A percentile compares a stretch with the other conserved stretches of the same genome.
phyloP scores from a whole-genome alignment of 2,329 filamentous ascomycete genomes.

The Pestalotiopsis sp. region DNA sequence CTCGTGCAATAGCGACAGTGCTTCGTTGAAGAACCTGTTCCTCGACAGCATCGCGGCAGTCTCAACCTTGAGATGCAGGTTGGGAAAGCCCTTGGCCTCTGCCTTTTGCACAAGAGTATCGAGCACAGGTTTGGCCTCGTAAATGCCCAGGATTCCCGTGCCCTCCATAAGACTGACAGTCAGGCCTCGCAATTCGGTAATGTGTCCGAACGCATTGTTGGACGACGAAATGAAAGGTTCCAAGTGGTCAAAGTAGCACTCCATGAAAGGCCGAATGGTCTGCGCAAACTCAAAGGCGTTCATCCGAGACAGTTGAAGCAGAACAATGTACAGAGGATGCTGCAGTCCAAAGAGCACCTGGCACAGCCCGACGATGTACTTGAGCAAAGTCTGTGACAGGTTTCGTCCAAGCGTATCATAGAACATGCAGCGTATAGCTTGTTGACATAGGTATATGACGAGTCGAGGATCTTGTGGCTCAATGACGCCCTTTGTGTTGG shows the following conservation, averaged over 20 bases:
- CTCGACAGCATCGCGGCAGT: neutral
- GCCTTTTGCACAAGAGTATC: neutral
- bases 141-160: constrained; percentile 8
- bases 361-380: constrained; percentile 8
- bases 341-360: neutral
- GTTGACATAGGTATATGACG: constrained; percentile 12
- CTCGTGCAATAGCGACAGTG: neutral
- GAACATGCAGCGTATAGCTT: constrained; percentile 13
- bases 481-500: constrained; percentile 6
- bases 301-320: constrained; percentile 4
- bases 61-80: constrained; percentile 6
- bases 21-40: constrained; percentile 4
- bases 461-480: constrained; percentile 11
- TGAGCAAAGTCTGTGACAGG: constrained; percentile 8
- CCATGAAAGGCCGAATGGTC: constrained; percentile 6
- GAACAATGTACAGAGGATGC: constrained; percentile 7
- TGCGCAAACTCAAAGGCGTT: constrained; percentile 8
- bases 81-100: neutral
- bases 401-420: constrained; percentile 10
- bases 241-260: constrained; percentile 15
- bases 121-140: constrained; percentile 8
- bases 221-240: constrained; percentile 9
- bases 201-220: constrained; percentile 3
- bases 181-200: constrained; percentile 8
- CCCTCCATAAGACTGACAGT: constrained; percentile 12